phyloP scores from a whole-genome alignment of 495 filamentous ascomycete genomes.

The Annulohypoxylon maeteangense region DNA sequence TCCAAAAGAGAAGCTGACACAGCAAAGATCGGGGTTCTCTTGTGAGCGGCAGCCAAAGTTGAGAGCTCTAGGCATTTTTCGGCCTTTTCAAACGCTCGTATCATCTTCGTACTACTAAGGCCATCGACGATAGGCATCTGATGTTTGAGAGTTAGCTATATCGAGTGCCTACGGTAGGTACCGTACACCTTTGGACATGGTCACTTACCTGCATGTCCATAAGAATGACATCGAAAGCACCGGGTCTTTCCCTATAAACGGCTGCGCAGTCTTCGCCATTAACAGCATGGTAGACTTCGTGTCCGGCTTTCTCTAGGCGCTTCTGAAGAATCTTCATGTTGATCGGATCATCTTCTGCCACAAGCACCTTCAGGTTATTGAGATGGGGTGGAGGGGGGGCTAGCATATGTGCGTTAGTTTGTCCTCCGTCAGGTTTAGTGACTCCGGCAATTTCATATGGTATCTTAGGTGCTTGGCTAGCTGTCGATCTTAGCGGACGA shows the following conservation, averaged over 20 bases:
- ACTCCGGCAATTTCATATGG: conserved; percentile 49
- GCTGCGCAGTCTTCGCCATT: conserved; percentile 90
- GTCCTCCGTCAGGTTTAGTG: conserved; percentile 12
- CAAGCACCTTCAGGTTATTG: conserved; percentile 70
- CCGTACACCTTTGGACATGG: not conserved
- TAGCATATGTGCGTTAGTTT: not conserved
- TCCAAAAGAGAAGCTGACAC: conserved; percentile 90
- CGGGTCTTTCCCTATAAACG: conserved; percentile 68
- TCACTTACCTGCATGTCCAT: conserved; percentile 91
- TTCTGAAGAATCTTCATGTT: conserved; percentile 91
- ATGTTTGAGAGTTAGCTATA: conserved; percentile 11
- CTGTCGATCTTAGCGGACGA: conserved; percentile 16
- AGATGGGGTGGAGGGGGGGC: conserved; percentile 6
- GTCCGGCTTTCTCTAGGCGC: conserved; percentile 81
- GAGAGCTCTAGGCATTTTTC: conserved; percentile 56
- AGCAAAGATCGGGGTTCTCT: conserved; percentile 83
- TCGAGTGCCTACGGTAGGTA: too few species aligned
- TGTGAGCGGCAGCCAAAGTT: conserved; percentile 56
- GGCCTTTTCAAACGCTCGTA: conserved; percentile 74
- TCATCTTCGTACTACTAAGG: conserved; percentile 81
- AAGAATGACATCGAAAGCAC: conserved; percentile 81
- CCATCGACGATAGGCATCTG: conserved; percentile 97
- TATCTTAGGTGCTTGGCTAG: conserved; percentile 43
- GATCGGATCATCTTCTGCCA: conserved; percentile 94
- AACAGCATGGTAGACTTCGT: conserved; percentile 75